Conservation (phyloP, 495 filamentous ascomycete species). For the Bathelium albidoporum region DNA sequence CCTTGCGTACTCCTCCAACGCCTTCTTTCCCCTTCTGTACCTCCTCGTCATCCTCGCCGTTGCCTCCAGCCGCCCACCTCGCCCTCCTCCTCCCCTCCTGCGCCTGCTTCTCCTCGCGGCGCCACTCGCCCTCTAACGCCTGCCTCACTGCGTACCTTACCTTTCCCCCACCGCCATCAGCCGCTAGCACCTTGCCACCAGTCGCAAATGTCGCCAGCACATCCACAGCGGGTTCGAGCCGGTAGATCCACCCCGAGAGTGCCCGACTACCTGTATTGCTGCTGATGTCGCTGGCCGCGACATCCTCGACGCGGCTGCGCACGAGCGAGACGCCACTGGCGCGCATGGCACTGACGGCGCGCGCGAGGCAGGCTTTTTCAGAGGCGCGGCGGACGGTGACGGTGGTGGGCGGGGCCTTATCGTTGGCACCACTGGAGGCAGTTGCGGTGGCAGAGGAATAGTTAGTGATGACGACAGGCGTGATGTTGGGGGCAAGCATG, state of each 20-base stretch:
- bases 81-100: conserved; percentile 36
- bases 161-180: too few species aligned
- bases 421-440: too few species aligned
- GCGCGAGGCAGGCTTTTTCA: conserved; percentile 68
- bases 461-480: conserved; percentile 66
- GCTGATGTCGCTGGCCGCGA: conserved; percentile 25
- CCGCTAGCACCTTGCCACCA: conserved; percentile 35
- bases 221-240: conserved; percentile 91
- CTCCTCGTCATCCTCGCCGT: not conserved
- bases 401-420: conserved; percentile 53
- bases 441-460: conserved; percentile 29
- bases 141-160: conserved; percentile 75
- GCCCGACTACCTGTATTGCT: conserved; percentile 33
- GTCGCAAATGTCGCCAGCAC: conserved; percentile 53
- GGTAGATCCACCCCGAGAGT: conserved; percentile 60
- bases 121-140: conserved; percentile 81
- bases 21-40: conserved; percentile 15
- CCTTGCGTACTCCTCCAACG: conserved; percentile 51
- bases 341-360: conserved; percentile 69
- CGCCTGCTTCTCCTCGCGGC: conserved; percentile 40
- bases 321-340: conserved; percentile 75
- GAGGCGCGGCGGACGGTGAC: conserved; percentile 77
- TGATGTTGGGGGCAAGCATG: conserved; percentile 79
- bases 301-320: conserved; percentile 62
- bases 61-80: conserved; percentile 16